phyloP scores from a whole-genome alignment of 2,329 filamentous ascomycete genomes.

The Cordyceps farinosa region DNA sequence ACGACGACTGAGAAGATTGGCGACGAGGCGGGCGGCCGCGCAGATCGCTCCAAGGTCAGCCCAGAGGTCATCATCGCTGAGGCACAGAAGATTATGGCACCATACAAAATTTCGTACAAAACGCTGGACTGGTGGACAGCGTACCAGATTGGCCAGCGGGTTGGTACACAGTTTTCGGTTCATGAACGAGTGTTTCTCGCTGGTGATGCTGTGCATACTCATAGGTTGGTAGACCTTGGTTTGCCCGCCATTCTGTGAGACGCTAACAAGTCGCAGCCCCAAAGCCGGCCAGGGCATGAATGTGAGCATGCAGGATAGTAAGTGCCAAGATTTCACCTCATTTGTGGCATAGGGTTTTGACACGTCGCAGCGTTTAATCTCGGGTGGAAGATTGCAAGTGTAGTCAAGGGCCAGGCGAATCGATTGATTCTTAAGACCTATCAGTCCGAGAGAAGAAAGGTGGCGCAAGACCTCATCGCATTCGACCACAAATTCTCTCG shows the following conservation, averaged over 20 bases:
- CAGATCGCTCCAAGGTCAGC: constrained; percentile 60
- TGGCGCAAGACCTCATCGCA: constrained; percentile 64
- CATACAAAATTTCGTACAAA: constrained; percentile 62
- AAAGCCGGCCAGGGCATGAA: constrained; percentile 73
- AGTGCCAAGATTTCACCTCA: background rate
- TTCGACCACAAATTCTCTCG: constrained; percentile 58
- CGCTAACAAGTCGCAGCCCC: constrained; percentile 31
- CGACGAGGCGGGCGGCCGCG: constrained; percentile 31
- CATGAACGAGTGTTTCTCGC: constrained; percentile 63
- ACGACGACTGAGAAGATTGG: constrained; percentile 39
- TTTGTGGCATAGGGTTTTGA: background rate
- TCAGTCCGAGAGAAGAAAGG: constrained; percentile 49
- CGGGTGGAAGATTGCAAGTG: constrained; percentile 53
- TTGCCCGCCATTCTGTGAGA: background rate
- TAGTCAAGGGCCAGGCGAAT: constrained; percentile 42
- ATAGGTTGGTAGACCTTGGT: constrained; percentile 23
- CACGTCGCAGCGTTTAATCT: constrained; percentile 43
- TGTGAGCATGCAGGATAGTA: constrained; percentile 62
- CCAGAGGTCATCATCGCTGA: constrained; percentile 59
- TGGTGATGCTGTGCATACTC: constrained; percentile 61
- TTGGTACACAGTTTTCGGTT: constrained; percentile 54
- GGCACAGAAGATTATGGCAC: constrained; percentile 61
- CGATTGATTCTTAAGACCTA: constrained; percentile 47
- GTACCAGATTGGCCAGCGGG: constrained; percentile 67
- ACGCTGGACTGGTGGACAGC: constrained; percentile 66